Conservation (phyloP, 2,329 filamentous ascomycete species). For the Diatrype stigma region DNA sequence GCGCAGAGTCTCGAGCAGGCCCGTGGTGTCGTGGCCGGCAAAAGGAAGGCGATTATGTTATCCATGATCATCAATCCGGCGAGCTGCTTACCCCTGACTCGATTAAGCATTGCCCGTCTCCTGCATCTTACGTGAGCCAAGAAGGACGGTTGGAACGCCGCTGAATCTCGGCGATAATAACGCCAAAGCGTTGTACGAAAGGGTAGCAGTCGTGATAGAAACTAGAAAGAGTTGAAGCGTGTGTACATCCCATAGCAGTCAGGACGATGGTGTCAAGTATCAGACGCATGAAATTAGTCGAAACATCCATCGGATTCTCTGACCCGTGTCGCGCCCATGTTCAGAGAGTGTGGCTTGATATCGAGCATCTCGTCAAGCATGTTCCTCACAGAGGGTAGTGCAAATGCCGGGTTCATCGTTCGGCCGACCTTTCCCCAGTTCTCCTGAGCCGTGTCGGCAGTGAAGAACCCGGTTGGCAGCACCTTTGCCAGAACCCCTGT, state of each 20-base stretch:
- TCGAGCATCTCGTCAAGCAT: conserved; percentile 1
- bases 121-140: background rate
- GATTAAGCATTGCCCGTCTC: conserved; percentile 33
- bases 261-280: conserved; percentile 52
- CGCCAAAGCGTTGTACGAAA: conserved; percentile 47
- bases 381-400: too few relatives aligned
- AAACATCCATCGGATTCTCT: conserved; percentile 39
- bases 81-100: conserved; percentile 45
- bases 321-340: conserved; percentile 47
- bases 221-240: conserved; percentile 56
- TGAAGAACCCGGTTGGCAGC: too few relatives aligned
- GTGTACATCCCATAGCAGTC: conserved; percentile 39
- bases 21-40: conserved; percentile 53
- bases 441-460: too few relatives aligned
- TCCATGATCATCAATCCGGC: conserved; percentile 42
- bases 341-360: conserved; percentile 15
- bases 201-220: conserved; percentile 47
- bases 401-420: too few relatives aligned
- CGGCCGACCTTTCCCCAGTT: too few relatives aligned
- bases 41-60: conserved; percentile 55
- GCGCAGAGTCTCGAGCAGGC: conserved; percentile 53
- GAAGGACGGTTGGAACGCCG: conserved; percentile 22
- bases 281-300: conserved; percentile 51
- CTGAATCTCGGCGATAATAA: conserved; percentile 39
- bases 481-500: too few relatives aligned